phyloP scores from a whole-genome alignment of 2,329 filamentous ascomycete genomes.

The Diaporthe vexans region DNA sequence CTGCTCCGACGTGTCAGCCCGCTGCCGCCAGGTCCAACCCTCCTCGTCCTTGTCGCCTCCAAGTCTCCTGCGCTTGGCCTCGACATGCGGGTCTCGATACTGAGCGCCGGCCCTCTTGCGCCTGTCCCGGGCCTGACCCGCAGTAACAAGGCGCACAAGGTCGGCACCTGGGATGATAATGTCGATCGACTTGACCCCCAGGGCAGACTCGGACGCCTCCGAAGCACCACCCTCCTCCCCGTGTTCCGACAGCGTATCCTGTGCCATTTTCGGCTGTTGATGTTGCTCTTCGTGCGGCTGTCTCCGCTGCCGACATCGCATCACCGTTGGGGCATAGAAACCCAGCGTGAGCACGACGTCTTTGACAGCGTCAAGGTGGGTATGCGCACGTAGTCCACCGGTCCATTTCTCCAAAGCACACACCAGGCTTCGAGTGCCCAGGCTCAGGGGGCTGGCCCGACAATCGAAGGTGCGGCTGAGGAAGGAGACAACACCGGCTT shows the following conservation, averaged over 20 bases:
- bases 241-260: slow-evolving; percentile 28
- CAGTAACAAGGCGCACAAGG: slow-evolving; percentile 60
- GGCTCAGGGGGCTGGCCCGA: slow-evolving; percentile 63
- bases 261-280: not conserved
- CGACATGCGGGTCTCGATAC: slow-evolving; percentile 44
- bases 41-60: slow-evolving; percentile 64
- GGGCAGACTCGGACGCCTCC: slow-evolving; percentile 25
- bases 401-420: slow-evolving; percentile 67
- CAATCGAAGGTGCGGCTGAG: slow-evolving; percentile 69
- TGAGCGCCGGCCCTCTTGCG: slow-evolving; percentile 46
- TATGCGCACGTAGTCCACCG: slow-evolving; percentile 52
- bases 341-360: slow-evolving; percentile 67
- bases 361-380: slow-evolving; percentile 53
- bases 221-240: slow-evolving; percentile 35
- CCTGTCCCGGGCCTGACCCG: not conserved
- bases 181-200: slow-evolving; percentile 62
- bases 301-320: not conserved
- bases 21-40: slow-evolving; percentile 64
- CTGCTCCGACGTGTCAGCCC: not conserved
- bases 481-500: slow-evolving; percentile 64
- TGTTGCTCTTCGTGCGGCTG: not conserved
- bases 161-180: slow-evolving; percentile 65
- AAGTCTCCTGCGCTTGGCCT: slow-evolving; percentile 58
- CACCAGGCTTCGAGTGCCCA: slow-evolving; percentile 66
- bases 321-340: slow-evolving; percentile 58